Conservation (phyloP, 2,329 filamentous ascomycete genomes). For the Fusarium haematococcum region DNA sequence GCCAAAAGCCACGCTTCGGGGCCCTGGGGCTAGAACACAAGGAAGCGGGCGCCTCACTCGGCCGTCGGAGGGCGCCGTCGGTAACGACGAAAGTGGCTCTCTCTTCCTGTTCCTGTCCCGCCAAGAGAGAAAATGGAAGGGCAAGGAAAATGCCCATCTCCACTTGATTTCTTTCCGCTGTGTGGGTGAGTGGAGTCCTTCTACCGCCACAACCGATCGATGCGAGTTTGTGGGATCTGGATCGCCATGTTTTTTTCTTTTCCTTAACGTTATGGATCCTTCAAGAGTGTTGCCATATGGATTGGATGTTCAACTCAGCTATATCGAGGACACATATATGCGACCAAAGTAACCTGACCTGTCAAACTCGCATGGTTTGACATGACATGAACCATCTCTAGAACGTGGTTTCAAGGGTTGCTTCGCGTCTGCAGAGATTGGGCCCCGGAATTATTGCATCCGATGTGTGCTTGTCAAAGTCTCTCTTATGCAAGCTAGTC, state of each 20-base stretch:
- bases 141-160: neutral
- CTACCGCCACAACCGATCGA: slow-evolving; percentile 38
- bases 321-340: slow-evolving; percentile 1
- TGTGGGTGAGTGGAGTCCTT: slow-evolving; percentile 17
- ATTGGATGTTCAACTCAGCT: neutral
- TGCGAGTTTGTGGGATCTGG: slow-evolving; percentile 19
- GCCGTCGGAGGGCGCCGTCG: slow-evolving; percentile 40
- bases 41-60: slow-evolving; percentile 17
- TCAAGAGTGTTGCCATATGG: neutral
- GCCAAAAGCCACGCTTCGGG: neutral
- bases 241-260: neutral
- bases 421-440: neutral
- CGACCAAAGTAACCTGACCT: neutral
- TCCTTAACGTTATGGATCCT: neutral
- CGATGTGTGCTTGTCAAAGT: neutral
- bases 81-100: slow-evolving; percentile 20
- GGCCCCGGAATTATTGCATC: neutral
- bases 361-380: neutral
- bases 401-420: neutral
- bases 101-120: neutral
- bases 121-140: neutral
- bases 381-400: neutral
- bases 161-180: neutral
- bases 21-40: slow-evolving; percentile 22
- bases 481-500: neutral